phyloP scores from a whole-genome alignment of 768 basidiomycete genomes.

The Tylopilus vinaceipallidus region DNA sequence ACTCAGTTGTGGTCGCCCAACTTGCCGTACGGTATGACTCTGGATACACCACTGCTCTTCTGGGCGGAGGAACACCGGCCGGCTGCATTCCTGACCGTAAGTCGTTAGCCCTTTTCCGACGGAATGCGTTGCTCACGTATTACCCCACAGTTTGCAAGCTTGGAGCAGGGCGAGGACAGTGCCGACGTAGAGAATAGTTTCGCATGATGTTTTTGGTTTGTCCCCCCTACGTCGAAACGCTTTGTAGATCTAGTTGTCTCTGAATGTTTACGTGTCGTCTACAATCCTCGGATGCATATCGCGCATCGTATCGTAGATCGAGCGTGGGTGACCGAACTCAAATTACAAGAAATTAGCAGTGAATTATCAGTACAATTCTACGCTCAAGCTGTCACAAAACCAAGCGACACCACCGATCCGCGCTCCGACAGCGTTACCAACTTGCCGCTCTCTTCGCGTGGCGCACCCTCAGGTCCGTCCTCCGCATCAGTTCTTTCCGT shows the following conservation, averaged over 20 bases:
- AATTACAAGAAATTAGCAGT: constrained; percentile 16
- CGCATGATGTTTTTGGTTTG: constrained; percentile 47
- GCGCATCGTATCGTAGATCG: not conserved
- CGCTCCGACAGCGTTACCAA: constrained; percentile 43
- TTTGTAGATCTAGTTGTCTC: constrained; percentile 18
- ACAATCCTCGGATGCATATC: not conserved
- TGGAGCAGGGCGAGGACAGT: constrained; percentile 89
- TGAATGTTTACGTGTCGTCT: not conserved
- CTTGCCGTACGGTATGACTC: constrained; percentile 74
- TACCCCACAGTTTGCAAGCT: constrained; percentile 68
- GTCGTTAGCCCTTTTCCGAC: constrained; percentile 27
- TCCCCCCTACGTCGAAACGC: not conserved
- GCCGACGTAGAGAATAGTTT: constrained; percentile 96
- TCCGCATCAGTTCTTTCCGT: constrained; percentile 12
- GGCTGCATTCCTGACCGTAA: constrained; percentile 87
- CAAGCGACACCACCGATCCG: constrained; percentile 54
- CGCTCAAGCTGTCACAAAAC: constrained; percentile 44
- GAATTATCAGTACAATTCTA: constrained; percentile 9
- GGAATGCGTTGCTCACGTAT: constrained; percentile 1
- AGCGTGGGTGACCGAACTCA: no score
- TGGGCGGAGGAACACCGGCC: constrained; percentile 97
- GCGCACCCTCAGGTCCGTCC: constrained; percentile 5
- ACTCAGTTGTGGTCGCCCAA: constrained; percentile 89
- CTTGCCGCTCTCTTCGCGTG: constrained; percentile 11
- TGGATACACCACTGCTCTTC: constrained; percentile 93